phyloP scores from a whole-genome alignment of 2,329 filamentous ascomycete species.

The Hortaea werneckii region DNA sequence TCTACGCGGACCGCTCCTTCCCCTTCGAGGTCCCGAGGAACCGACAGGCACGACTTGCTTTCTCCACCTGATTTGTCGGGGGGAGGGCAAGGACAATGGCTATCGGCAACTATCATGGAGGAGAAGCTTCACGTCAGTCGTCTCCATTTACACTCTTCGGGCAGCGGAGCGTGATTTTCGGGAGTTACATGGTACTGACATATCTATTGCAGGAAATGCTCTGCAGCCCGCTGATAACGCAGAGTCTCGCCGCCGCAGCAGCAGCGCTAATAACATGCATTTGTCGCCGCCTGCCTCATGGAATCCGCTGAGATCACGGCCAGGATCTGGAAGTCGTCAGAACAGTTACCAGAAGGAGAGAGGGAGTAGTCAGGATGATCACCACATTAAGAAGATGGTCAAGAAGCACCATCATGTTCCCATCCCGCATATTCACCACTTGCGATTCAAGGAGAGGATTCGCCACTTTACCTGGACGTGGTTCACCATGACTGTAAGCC shows the following conservation, averaged over 20 bases:
- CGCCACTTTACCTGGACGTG: slow-evolving; percentile 65
- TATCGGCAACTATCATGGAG: background rate
- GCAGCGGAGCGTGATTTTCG: background rate
- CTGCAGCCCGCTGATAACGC: background rate
- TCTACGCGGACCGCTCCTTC: background rate
- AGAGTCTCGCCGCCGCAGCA: background rate
- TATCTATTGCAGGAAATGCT: background rate
- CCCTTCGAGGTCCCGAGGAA: background rate
- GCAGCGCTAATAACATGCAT: background rate
- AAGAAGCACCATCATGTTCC: slow-evolving; percentile 5
- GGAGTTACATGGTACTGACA: background rate
- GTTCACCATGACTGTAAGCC: slow-evolving; percentile 39
- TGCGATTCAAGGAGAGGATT: slow-evolving; percentile 46
- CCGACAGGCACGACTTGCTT: background rate
- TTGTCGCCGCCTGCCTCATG: background rate
- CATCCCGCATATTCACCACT: slow-evolving; percentile 12
- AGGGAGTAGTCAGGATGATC: background rate
- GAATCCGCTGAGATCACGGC: background rate
- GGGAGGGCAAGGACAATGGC: background rate
- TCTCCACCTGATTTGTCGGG: background rate
- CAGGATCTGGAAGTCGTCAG: background rate
- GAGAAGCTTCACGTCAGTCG: background rate
- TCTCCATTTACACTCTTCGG: no score
- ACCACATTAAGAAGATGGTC: background rate
- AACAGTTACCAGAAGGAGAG: background rate